phyloP scores from a whole-genome alignment of 176 grass and related monocot species.

The Elymus sibiricus region DNA sequence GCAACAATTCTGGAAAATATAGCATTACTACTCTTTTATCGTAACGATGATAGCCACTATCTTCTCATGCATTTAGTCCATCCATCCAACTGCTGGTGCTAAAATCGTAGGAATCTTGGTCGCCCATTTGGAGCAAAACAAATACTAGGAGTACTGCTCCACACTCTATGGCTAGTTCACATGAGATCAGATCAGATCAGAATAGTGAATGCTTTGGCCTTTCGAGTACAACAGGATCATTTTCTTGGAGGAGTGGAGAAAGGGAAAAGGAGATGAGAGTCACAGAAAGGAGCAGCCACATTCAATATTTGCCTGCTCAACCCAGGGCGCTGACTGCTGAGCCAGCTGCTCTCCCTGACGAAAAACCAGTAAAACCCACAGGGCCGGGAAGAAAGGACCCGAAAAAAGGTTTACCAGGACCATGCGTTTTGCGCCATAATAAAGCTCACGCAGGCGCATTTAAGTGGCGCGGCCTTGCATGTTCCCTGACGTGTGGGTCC shows the following conservation, averaged over 20 bases:
- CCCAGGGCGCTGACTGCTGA: neutral
- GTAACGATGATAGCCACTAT: neutral
- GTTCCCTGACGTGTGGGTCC: conserved; percentile 7
- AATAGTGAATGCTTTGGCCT: neutral
- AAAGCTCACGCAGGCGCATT: conserved; percentile 25
- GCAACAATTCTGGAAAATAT: no score
- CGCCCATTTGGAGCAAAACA: neutral
- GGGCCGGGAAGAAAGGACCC: neutral
- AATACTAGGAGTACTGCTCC: neutral
- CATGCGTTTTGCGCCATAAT: neutral
- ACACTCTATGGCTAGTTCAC: neutral
- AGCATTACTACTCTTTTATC: no score
- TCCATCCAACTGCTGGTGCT: neutral
- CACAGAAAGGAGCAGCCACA: neutral
- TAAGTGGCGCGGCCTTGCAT: conserved; percentile 7
- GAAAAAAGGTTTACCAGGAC: conserved; percentile 14
- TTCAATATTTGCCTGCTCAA: neutral
- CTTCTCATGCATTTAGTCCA: neutral
- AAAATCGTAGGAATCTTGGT: neutral
- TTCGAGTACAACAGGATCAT: neutral
- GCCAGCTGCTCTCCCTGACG: neutral
- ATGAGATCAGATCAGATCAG: neutral
- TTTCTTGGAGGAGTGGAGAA: neutral
- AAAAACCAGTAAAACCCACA: neutral
- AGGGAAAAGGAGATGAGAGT: neutral